These are phyloP conservation scores for Purshia tridentata DNA, from an alignment of 306 rosid species.

Conservation along the genomic window DNA sequence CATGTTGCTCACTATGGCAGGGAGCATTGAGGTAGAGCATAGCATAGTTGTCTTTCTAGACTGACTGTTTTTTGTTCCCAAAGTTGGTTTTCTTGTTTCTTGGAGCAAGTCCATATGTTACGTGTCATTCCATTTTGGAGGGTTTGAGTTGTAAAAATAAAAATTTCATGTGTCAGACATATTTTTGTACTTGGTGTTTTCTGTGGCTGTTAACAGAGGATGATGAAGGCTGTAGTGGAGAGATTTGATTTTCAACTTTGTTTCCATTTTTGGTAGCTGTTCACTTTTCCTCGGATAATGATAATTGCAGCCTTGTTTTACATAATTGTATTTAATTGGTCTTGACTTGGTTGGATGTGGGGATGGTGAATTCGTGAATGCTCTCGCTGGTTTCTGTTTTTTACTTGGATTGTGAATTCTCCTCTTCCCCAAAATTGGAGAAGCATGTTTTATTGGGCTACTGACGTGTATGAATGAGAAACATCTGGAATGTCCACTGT, in stretches of 20 bases:
- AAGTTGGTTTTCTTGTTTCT: constrained; percentile 9
- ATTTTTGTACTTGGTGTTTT: not conserved
- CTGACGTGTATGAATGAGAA: too few species aligned
- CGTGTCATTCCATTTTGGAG: not conserved
- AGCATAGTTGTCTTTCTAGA: constrained; percentile 33
- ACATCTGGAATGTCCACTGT: too few species aligned
- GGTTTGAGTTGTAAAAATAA: constrained; percentile 44
- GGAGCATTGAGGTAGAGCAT: constrained; percentile 40
- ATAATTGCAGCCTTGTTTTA: not conserved
- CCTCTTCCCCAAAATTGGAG: too few species aligned
- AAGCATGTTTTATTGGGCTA: too few species aligned
- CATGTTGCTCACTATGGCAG: constrained; percentile 22
- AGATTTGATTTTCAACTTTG: constrained; percentile 15
- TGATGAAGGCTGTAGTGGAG: constrained; percentile 22
- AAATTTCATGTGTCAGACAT: constrained; percentile 24
- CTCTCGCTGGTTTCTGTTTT: too few species aligned
- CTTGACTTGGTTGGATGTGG: too few species aligned
- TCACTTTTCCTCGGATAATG: not conserved
- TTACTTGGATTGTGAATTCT: too few species aligned
- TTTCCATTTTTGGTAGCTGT: constrained; percentile 10
- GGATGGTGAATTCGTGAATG: too few species aligned
- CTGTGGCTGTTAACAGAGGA: constrained; percentile 17
- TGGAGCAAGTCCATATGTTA: constrained; percentile 14
- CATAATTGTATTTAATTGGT: not conserved
- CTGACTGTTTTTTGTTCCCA: constrained; percentile 25